These are phyloP conservation scores for Fusarium sp. DNA, from an alignment of 2,329 filamentous ascomycete species.

Conservation along the genomic window DNA sequence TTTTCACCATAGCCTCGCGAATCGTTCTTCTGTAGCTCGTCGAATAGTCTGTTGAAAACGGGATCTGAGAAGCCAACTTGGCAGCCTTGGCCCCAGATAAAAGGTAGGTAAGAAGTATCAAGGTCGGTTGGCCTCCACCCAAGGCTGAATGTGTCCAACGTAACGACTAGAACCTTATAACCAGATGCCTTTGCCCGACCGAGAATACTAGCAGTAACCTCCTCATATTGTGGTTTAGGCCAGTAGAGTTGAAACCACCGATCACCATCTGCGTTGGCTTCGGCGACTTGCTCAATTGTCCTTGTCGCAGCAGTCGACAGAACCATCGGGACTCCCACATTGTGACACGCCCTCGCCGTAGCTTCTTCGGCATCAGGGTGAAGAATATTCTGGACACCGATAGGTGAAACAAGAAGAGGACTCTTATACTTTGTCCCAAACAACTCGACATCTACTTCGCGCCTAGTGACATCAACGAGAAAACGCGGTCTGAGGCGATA, in stretches of 20 bases:
- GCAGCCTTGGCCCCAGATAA: slow-evolving; percentile 71
- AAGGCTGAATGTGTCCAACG: slow-evolving; percentile 79
- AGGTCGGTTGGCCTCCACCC: slow-evolving; percentile 79
- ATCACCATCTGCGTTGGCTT: slow-evolving; percentile 69
- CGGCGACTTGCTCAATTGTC: slow-evolving; percentile 77
- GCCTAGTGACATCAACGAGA: slow-evolving; percentile 60
- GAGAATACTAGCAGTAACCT: slow-evolving; percentile 76
- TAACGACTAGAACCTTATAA: slow-evolving; percentile 78
- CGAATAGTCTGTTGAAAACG: slow-evolving; percentile 63
- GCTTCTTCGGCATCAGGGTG: slow-evolving; percentile 77
- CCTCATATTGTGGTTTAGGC: slow-evolving; percentile 70
- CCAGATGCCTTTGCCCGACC: slow-evolving; percentile 72
- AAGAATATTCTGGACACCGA: slow-evolving; percentile 79
- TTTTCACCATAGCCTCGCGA: slow-evolving; percentile 24
- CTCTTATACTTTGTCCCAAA: slow-evolving; percentile 66
- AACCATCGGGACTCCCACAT: slow-evolving; percentile 75
- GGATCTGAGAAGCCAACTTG: slow-evolving; percentile 77
- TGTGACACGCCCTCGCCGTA: slow-evolving; percentile 73
- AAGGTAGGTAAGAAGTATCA: slow-evolving; percentile 73
- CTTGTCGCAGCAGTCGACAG: slow-evolving; percentile 75
- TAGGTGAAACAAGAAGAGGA: slow-evolving; percentile 73
- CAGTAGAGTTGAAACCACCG: slow-evolving; percentile 85
- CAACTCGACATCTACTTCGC: slow-evolving; percentile 66
- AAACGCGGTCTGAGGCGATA: slow-evolving; percentile 68
- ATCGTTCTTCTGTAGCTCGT: slow-evolving; percentile 41